Evolutionary conservation across 2,329 filamentous ascomycete species (phyloP).

Genomic region (Epichloe scottii): DNA sequence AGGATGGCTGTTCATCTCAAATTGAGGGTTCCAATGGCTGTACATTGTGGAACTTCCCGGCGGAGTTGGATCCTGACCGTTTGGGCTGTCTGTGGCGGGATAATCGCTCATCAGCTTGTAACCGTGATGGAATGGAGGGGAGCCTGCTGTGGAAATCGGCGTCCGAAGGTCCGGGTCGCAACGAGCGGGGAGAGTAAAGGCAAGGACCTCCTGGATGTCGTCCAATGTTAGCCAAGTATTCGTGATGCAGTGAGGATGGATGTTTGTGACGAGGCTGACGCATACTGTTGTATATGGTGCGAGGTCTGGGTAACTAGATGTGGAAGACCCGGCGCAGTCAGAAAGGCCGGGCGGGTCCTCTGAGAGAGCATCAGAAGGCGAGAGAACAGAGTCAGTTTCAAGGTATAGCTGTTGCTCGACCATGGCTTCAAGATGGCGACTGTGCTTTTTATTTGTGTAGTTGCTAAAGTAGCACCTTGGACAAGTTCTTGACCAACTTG

Average conservation of each 20-base stretch:
- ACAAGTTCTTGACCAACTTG: neutral
- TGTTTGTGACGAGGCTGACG: constrained; percentile 4
- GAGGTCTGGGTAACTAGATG: constrained; percentile 18
- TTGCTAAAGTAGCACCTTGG: neutral
- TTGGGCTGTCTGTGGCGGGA: constrained; percentile 21
- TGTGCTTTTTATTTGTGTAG: neutral
- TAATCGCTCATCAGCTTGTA: constrained; percentile 30
- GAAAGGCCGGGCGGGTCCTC: constrained; percentile 15
- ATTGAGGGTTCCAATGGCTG: constrained; percentile 24
- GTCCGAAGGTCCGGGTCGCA: constrained; percentile 35
- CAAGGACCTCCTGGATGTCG: constrained; percentile 15
- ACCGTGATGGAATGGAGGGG: constrained; percentile 33
- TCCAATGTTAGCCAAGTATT: neutral
- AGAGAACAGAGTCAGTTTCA: constrained; percentile 15
- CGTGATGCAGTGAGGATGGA: neutral
- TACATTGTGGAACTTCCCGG: constrained; percentile 35
- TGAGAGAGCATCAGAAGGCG: constrained; percentile 19
- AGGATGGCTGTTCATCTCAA: constrained; percentile 28
- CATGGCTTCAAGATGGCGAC: constrained; percentile 15
- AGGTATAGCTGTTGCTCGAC: constrained; percentile 23
- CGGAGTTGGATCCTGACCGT: constrained; percentile 33
- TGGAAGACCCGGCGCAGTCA: constrained; percentile 13
- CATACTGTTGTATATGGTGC: constrained; percentile 21
- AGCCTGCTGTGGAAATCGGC: constrained; percentile 36
- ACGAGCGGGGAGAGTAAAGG: constrained; percentile 22